phyloP scores from a whole-genome alignment of 352 stramenopile genomes.

The Pythium monospermum region DNA sequence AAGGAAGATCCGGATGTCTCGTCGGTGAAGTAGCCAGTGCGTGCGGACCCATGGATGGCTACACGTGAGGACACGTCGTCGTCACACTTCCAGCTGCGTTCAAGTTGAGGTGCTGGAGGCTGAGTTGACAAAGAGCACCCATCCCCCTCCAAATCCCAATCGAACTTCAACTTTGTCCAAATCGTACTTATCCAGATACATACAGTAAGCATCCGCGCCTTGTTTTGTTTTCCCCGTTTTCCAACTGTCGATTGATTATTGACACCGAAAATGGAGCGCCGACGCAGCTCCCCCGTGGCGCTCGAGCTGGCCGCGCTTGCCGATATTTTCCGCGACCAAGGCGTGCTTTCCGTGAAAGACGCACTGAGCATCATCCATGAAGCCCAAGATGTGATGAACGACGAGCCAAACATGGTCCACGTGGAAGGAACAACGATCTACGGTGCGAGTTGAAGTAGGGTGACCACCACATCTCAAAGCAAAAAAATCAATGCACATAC shows the following conservation, averaged over 20 bases:
- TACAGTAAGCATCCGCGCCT: constrained; percentile 10
- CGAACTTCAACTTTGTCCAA: constrained; percentile 22
- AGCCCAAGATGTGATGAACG: constrained; percentile 50
- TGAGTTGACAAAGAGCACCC: too few relatives aligned
- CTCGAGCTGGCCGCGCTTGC: constrained; percentile 36
- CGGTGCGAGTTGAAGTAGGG: constrained; percentile 26
- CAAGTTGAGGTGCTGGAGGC: too few relatives aligned
- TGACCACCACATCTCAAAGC: too few relatives aligned
- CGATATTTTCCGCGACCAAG: constrained; percentile 57
- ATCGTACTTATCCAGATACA: constrained; percentile 15
- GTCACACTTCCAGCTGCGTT: too few relatives aligned
- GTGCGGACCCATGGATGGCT: too few relatives aligned
- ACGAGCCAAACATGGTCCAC: constrained; percentile 55
- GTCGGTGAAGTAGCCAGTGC: too few relatives aligned
- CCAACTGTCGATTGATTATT: neutral
- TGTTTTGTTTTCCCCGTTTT: neutral
- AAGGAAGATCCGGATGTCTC: too few relatives aligned
- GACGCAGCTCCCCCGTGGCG: constrained; percentile 31
- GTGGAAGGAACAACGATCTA: constrained; percentile 31
- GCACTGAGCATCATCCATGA: constrained; percentile 62
- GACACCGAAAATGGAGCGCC: constrained; percentile 23
- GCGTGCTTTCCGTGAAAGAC: constrained; percentile 43
- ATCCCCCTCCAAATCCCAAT: neutral
- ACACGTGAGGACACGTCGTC: too few relatives aligned
- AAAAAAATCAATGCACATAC: too few relatives aligned